Evolutionary conservation across 129 eudicot species (phyloP).

Genomic region (Flaveria trinervia): DNA sequence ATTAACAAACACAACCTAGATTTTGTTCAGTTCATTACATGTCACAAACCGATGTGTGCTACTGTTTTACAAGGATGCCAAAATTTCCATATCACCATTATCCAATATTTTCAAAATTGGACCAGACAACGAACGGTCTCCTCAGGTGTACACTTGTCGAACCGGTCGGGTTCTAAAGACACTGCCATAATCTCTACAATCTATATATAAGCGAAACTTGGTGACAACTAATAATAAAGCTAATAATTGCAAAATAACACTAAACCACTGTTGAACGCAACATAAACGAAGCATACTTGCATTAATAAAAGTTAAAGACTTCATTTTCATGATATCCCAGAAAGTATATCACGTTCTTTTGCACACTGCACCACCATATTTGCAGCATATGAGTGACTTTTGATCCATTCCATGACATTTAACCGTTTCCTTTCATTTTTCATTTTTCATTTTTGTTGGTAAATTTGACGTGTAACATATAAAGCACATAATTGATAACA

Average conservation of each 20-base stretch:
- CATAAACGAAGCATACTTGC: slow-evolving; percentile 8
- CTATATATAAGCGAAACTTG: not conserved
- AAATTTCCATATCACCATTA: not conserved
- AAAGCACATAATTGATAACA: too few relatives aligned
- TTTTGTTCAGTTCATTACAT: not conserved
- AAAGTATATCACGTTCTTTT: not conserved
- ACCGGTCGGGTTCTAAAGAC: too few relatives aligned
- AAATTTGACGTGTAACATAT: too few relatives aligned
- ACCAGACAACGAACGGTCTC: too few relatives aligned
- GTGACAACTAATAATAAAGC: not conserved
- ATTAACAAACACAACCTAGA: too few relatives aligned
- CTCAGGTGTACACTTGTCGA: too few relatives aligned
- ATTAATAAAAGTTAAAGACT: not conserved
- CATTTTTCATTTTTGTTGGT: too few relatives aligned
- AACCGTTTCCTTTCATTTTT: too few relatives aligned
- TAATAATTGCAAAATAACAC: not conserved
- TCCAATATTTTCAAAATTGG: too few relatives aligned
- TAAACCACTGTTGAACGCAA: not conserved
- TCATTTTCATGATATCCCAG: not conserved
- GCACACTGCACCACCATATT: not conserved
- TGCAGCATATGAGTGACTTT: not conserved
- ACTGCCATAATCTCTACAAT: not conserved
- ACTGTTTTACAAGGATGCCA: not conserved
- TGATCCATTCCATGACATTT: too few relatives aligned
- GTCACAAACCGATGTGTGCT: not conserved